Evolutionary conservation across 1,284 basidiomycete genomes (phyloP).

Genomic region (Moesziomyces antarcticus): DNA sequence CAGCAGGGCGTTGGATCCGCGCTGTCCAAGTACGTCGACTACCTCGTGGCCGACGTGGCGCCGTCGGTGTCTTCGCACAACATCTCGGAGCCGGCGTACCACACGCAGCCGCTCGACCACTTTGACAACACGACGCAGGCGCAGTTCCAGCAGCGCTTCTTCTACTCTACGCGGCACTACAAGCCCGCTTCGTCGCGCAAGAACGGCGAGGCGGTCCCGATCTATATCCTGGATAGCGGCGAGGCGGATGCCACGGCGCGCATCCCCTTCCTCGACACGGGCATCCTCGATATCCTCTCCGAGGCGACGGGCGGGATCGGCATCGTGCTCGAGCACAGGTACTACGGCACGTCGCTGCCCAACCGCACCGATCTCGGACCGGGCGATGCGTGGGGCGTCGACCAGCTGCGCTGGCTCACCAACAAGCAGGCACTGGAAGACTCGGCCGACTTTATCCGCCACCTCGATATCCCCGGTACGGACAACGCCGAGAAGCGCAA

Average conservation of each 20-base stretch:
- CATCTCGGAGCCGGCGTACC: constrained; percentile 67
- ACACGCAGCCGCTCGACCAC: constrained; percentile 87
- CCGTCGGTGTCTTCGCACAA: constrained; percentile 20
- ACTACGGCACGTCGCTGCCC: constrained; percentile 79
- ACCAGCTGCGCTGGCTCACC: constrained; percentile 79
- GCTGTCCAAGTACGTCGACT: constrained; percentile 22
- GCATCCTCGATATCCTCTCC: constrained; percentile 85
- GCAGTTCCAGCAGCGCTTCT: constrained; percentile 76
- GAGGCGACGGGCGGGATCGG: constrained; percentile 82
- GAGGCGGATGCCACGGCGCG: constrained; percentile 63
- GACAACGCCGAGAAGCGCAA: constrained; percentile 71
- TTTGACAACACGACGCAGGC: constrained; percentile 62
- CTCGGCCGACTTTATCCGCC: constrained; percentile 87
- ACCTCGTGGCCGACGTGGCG: constrained; percentile 4
- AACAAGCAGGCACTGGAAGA: constrained; percentile 92
- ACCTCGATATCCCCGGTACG: constrained; percentile 80
- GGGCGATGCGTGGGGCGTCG: constrained; percentile 51
- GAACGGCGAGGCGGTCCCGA: constrained; percentile 69
- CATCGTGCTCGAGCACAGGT: constrained; percentile 80
- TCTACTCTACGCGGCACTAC: constrained; percentile 88
- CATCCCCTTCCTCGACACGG: constrained; percentile 69
- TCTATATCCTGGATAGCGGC: constrained; percentile 68
- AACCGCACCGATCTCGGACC: constrained; percentile 79
- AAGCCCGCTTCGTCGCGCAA: constrained; percentile 80
- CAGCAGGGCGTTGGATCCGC: constrained; percentile 18